A percentile compares a stretch with the other conserved stretches of the same genome.
phyloP scores from a whole-genome alignment of 441 rosid species.

The Populus trichocarpa region DNA sequence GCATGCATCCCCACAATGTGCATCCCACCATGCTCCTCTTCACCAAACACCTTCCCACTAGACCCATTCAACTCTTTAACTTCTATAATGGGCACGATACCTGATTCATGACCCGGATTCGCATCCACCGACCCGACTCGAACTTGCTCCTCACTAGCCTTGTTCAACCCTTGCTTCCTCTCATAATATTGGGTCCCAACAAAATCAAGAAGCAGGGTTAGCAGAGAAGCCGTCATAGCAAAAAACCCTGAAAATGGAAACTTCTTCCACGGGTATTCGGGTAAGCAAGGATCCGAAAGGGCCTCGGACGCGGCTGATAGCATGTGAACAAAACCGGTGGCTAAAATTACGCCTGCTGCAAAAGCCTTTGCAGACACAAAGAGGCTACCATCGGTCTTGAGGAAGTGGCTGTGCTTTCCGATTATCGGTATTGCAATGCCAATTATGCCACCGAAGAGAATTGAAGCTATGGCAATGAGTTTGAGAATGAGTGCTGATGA shows the following conservation, averaged over 20 bases:
- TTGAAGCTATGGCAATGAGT: constrained; percentile 68
- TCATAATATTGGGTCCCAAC: constrained; percentile 82
- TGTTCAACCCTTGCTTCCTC: constrained; percentile 56
- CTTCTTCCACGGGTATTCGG: constrained; percentile 68
- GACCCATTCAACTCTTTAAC: constrained; percentile 14
- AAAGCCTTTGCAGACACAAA: constrained; percentile 82
- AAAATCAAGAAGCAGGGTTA: constrained; percentile 77
- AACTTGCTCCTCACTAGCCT: constrained; percentile 35
- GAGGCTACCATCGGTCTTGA: constrained; percentile 53
- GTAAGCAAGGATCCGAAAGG: constrained; percentile 60
- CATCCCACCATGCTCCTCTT: constrained; percentile 75
- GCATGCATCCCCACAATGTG: constrained; percentile 93
- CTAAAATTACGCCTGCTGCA: constrained; percentile 90
- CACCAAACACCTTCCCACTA: constrained; percentile 66
- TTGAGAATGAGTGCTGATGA: constrained; percentile 53
- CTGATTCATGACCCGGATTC: constrained; percentile 31
- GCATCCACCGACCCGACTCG: constrained; percentile 35
- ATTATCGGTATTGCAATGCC: constrained; percentile 72
- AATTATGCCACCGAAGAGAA: constrained; percentile 52
- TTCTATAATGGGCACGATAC: constrained; percentile 24
- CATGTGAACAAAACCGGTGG: constrained; percentile 96
- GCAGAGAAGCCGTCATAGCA: constrained; percentile 72
- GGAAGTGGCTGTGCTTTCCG: constrained; percentile 52
- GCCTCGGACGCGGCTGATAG: constrained; percentile 59
- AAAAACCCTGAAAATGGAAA: constrained; percentile 85